These are phyloP conservation scores for Annulohypoxylon moriforme DNA, from an alignment of 495 filamentous ascomycete species.

Conservation along the genomic window DNA sequence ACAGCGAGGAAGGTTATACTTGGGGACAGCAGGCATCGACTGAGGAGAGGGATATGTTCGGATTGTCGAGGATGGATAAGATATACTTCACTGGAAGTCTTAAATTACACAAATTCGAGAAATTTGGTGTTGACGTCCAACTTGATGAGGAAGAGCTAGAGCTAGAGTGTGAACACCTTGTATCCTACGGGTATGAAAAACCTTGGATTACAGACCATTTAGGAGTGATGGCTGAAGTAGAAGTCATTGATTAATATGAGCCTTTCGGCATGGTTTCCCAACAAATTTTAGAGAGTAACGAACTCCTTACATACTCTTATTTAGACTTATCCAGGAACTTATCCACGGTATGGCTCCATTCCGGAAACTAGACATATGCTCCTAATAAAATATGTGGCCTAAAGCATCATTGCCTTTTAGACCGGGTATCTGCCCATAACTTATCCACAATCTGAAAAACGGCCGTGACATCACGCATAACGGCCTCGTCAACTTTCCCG, in stretches of 20 bases:
- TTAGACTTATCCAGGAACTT: no score
- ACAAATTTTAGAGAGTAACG: no score
- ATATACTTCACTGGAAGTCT: constrained; percentile 52
- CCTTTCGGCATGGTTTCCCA: no score
- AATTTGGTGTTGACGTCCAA: constrained; percentile 53
- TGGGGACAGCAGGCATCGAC: constrained; percentile 65
- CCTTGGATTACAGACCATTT: constrained; percentile 65
- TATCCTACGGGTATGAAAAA: constrained; percentile 45
- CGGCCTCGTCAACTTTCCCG: constrained; percentile 69
- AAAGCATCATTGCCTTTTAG: constrained; percentile 38
- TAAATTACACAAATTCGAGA: constrained; percentile 48
- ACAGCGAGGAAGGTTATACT: constrained; percentile 62
- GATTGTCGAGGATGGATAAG: constrained; percentile 65
- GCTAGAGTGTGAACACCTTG: constrained; percentile 34
- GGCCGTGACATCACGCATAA: constrained; percentile 81
- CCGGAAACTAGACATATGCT: not conserved
- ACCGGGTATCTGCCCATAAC: constrained; percentile 74
- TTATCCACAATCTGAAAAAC: constrained; percentile 92
- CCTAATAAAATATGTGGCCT: not conserved
- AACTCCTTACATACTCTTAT: no score
- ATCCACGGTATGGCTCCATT: not conserved
- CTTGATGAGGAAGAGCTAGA: constrained; percentile 20
- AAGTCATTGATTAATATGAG: constrained; percentile 17
- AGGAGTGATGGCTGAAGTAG: constrained; percentile 54
- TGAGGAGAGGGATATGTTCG: constrained; percentile 50